Percentiles rank a stretch among this genome's conserved stretches.
Conservation (phyloP, 2,329 filamentous ascomycete species). For the Microdochium trichocladiopsis region DNA sequence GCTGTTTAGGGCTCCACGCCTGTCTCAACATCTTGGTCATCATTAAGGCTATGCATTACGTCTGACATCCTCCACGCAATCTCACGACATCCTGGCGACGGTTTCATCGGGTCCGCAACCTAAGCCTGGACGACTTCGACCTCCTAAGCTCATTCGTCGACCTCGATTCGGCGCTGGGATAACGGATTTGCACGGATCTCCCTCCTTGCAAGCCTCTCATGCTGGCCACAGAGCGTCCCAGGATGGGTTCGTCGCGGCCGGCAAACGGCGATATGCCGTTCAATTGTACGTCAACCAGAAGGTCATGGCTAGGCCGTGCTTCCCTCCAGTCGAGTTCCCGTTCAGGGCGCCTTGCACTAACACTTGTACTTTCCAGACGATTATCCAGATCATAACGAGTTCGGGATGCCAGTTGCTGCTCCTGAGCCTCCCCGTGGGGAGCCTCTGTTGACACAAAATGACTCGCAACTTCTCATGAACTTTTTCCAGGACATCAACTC, state of each 20-base stretch:
- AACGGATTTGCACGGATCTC: neutral
- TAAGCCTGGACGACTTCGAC: no score
- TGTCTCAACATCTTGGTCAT: no score
- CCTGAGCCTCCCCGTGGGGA: conserved; percentile 59
- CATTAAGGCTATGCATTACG: no score
- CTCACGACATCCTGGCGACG: no score
- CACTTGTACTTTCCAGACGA: conserved; percentile 33
- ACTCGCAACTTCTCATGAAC: conserved; percentile 48
- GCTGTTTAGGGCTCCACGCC: no score
- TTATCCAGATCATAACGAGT: conserved; percentile 31
- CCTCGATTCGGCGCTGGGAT: neutral
- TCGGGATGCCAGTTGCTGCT: conserved; percentile 36
- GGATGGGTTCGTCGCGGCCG: conserved; percentile 53
- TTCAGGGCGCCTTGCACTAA: conserved; percentile 10
- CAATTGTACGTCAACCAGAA: conserved; percentile 50
- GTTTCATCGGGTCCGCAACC: no score
- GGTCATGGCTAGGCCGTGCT: conserved; percentile 4
- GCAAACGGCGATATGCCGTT: conserved; percentile 52
- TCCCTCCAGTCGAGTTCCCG: conserved; percentile 5
- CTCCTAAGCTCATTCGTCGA: neutral
- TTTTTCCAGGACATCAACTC: conserved; percentile 51
- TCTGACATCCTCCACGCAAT: no score
- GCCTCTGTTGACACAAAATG: conserved; percentile 56
- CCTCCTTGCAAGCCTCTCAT: conserved; percentile 33
- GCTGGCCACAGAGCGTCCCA: conserved; percentile 49